These are phyloP conservation scores for Erythrobasidium yunnanense DNA, from an alignment of 768 basidiomycete genomes.

Conservation along the genomic window DNA sequence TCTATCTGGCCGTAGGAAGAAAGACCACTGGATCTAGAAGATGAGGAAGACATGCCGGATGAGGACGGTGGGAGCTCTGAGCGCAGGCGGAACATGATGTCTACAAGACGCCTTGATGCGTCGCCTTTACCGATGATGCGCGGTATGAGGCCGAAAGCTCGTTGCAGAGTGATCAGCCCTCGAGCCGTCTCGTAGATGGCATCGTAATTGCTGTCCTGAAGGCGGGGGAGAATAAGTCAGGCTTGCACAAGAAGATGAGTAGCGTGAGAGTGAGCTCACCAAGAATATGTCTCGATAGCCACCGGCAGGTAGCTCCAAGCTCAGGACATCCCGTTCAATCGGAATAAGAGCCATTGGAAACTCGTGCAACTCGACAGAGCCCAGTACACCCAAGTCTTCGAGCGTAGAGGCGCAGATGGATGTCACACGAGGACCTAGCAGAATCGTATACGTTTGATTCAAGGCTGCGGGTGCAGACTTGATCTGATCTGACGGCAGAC, in stretches of 20 bases:
- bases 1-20: slow-evolving; percentile 56
- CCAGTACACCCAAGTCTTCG: slow-evolving; percentile 93
- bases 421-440: slow-evolving; percentile 79
- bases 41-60: slow-evolving; percentile 42
- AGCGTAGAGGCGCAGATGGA: slow-evolving; percentile 72
- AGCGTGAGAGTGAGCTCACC: no score
- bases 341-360: slow-evolving; percentile 92
- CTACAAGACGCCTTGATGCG: slow-evolving; percentile 58
- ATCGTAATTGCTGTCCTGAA: slow-evolving; percentile 89
- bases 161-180: slow-evolving; percentile 70
- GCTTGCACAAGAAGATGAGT: not conserved
- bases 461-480: slow-evolving; percentile 59
- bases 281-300: slow-evolving; percentile 77
- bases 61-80: slow-evolving; percentile 43
- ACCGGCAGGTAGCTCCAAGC: slow-evolving; percentile 60
- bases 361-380: slow-evolving; percentile 75
- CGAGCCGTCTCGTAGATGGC: slow-evolving; percentile 78
- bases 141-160: slow-evolving; percentile 76
- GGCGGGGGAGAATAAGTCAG: no score
- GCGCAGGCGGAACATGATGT: slow-evolving; percentile 56
- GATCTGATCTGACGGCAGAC: slow-evolving; percentile 63
- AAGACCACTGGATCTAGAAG: slow-evolving; percentile 40
- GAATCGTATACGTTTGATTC: slow-evolving; percentile 71
- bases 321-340: slow-evolving; percentile 81
- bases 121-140: slow-evolving; percentile 89